phyloP scores from a whole-genome alignment of 768 basidiomycete species.

The Agrocybe chaxingu region DNA sequence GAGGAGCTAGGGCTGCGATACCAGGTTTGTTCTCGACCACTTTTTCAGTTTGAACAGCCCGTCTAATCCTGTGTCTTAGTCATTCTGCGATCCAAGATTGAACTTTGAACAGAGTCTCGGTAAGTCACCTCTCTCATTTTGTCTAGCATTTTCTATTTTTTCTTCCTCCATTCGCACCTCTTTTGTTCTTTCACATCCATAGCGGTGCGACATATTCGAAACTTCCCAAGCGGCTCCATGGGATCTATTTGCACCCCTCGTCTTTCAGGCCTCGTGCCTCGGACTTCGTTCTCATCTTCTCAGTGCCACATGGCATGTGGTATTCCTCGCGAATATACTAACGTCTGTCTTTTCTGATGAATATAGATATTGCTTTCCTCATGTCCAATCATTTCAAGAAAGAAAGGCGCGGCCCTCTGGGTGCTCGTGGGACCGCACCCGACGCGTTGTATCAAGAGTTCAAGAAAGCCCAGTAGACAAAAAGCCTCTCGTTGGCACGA shows the following conservation, averaged over 20 bases:
- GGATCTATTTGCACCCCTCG: neutral
- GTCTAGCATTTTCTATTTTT: neutral
- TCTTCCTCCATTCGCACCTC: neutral
- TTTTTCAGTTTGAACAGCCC: neutral
- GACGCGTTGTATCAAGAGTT: slow-evolving; percentile 18
- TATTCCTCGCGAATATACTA: neutral
- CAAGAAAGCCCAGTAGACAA: slow-evolving; percentile 9
- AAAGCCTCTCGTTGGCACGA: no score
- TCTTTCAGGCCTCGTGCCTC: neutral
- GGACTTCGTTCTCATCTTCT: no score
- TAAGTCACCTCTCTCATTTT: slow-evolving; percentile 30
- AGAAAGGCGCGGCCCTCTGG: slow-evolving; percentile 11
- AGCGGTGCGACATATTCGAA: neutral
- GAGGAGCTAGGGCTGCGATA: slow-evolving; percentile 89
- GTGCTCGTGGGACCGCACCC: neutral
- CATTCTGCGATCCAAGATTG: slow-evolving; percentile 91
- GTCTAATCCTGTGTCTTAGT: slow-evolving; percentile 32
- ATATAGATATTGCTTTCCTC: slow-evolving; percentile 30
- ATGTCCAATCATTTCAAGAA: slow-evolving; percentile 34
- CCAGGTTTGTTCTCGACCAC: slow-evolving; percentile 43
- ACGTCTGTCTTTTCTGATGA: neutral
- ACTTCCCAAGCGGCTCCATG: neutral
- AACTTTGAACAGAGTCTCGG: slow-evolving; percentile 96
- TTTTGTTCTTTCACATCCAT: neutral
- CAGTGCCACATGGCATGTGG: no score